A percentile compares a stretch with the other conserved stretches of the same genome.
These are phyloP conservation scores for Lobulomyces angularis DNA, from an alignment of 192 early-diverging fungal species.

Conservation along the genomic window DNA sequence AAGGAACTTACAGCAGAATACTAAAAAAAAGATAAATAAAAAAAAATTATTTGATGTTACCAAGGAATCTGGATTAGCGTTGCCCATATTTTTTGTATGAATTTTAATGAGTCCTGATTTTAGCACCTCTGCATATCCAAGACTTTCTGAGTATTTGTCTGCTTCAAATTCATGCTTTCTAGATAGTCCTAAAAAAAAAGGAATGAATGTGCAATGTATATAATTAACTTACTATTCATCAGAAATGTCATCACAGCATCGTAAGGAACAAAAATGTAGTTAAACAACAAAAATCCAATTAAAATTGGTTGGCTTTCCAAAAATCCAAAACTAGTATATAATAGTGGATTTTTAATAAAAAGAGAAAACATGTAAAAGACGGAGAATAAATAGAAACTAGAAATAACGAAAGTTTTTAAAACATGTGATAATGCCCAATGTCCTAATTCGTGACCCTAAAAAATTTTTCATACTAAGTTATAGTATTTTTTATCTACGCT, in stretches of 20 bases:
- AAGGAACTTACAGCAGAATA: too few species aligned
- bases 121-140: conserved; percentile 64
- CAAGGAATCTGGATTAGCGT: conserved; percentile 79
- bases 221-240: too few species aligned
- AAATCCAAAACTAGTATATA: conserved; percentile 87
- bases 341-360: conserved; percentile 53
- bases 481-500: neutral
- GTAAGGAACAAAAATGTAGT: conserved; percentile 69
- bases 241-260: conserved; percentile 63
- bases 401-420: conserved; percentile 55
- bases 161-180: conserved; percentile 84
- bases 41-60: too few species aligned
- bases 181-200: too few species aligned
- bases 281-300: conserved; percentile 86
- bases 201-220: neutral
- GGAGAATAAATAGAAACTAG: conserved; percentile 63
- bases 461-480: neutral
- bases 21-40: too few species aligned
- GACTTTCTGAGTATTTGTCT: conserved; percentile 73
- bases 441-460: conserved; percentile 80
- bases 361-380: conserved; percentile 51
- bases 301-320: conserved; percentile 49
- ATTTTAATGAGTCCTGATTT: conserved; percentile 76
- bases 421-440: conserved; percentile 88
- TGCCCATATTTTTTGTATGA: conserved; percentile 76